phyloP scores from a whole-genome alignment of 2,329 filamentous ascomycete genomes.

The Periconia digitata region DNA sequence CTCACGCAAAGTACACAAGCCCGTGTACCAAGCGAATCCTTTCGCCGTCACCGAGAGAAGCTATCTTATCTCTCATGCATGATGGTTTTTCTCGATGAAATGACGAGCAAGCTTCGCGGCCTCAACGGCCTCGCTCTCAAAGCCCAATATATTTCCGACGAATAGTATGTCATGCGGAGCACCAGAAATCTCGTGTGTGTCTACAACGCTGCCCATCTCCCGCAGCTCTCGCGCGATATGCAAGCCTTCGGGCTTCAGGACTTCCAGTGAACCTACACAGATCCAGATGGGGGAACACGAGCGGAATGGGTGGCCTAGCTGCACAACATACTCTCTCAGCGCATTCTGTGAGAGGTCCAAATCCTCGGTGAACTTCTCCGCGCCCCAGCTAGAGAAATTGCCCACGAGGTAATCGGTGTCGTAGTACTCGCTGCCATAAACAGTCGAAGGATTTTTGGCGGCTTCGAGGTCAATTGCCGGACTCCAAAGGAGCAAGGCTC shows the following conservation, averaged over 20 bases:
- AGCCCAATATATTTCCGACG: conserved; percentile 40
- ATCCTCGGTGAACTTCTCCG: conserved; percentile 19
- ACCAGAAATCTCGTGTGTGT: conserved; percentile 10
- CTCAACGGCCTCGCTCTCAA: conserved; percentile 27
- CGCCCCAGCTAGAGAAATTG: conserved; percentile 41
- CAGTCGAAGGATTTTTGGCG: background rate
- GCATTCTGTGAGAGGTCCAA: background rate
- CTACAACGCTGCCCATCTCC: conserved; percentile 21
- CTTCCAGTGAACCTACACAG: conserved; percentile 36
- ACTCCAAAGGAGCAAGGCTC: conserved; percentile 37
- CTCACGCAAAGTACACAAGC: too few species aligned
- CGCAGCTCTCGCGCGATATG: conserved; percentile 36
- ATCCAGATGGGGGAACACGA: conserved; percentile 37
- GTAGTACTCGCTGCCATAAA: conserved; percentile 11
- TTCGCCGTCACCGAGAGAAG: too few species aligned
- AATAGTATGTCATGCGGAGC: conserved; percentile 48
- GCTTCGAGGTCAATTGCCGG: conserved; percentile 29
- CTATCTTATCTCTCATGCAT: too few species aligned
- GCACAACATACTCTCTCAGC: conserved; percentile 30
- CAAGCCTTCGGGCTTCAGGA: conserved; percentile 31
- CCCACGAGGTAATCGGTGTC: conserved; percentile 41
- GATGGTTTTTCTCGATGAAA: conserved; percentile 2
- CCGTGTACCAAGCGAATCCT: too few species aligned
- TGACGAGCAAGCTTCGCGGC: background rate
- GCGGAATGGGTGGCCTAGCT: conserved; percentile 33